phyloP scores from a whole-genome alignment of 441 rosid genomes.

The Capsella rubella region DNA sequence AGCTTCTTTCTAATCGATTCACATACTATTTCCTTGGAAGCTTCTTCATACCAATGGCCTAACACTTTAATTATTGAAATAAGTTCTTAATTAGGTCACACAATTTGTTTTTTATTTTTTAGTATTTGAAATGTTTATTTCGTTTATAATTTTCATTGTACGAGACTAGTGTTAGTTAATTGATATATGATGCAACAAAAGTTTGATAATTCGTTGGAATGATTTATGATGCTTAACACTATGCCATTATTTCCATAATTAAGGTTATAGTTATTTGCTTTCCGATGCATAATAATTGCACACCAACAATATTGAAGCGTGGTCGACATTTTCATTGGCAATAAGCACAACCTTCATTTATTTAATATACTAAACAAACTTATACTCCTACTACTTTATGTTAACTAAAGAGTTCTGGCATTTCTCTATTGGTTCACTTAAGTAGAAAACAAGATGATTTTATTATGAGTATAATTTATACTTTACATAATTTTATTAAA shows the following conservation, averaged over 20 bases:
- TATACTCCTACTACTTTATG: neutral
- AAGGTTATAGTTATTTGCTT: conserved; percentile 14
- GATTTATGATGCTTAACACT: neutral
- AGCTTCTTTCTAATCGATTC: neutral
- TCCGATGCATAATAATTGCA: conserved; percentile 30
- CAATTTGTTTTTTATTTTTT: neutral
- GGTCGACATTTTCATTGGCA: conserved; percentile 41
- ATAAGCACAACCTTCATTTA: conserved; percentile 22
- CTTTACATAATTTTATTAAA: neutral
- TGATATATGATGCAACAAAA: neutral
- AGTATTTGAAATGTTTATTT: too few relatives aligned
- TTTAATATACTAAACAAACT: conserved; percentile 16
- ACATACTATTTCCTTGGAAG: neutral
- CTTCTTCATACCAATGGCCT: neutral
- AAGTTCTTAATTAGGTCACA: neutral
- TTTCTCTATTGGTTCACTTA: neutral
- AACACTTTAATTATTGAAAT: neutral
- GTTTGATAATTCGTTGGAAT: neutral
- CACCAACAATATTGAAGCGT: conserved; percentile 26
- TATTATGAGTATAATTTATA: neutral
- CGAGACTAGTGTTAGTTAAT: too few relatives aligned
- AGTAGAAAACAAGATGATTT: neutral
- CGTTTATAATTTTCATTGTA: too few relatives aligned
- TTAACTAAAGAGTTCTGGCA: conserved; percentile 1
- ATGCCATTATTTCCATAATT: conserved; percentile 19